Conservation (phyloP, 257 asterid genomes). For the Solanum lycopersicoides region DNA sequence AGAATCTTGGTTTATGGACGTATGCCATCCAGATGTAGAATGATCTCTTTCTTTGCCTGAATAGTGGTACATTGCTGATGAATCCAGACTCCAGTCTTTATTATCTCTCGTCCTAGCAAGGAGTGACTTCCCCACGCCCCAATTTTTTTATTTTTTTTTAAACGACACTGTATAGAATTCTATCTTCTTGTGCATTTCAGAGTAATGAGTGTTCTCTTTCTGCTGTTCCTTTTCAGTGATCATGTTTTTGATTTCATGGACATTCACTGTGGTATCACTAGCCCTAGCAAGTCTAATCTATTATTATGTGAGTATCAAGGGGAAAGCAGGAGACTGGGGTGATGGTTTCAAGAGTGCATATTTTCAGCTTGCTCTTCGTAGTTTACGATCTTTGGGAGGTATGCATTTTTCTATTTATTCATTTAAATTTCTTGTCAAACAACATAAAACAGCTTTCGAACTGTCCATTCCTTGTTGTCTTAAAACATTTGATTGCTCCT, state of each 20-base stretch:
- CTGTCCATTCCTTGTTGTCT: not conserved
- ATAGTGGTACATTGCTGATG: not conserved
- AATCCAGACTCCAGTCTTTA: not conserved
- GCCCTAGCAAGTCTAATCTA: constrained; percentile 90
- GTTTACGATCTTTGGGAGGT: constrained; percentile 98
- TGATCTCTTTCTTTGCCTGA: not conserved
- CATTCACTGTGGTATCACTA: constrained; percentile 87
- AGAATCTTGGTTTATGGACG: not conserved
- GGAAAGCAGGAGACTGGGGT: constrained; percentile 99
- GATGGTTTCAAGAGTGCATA: constrained; percentile 99
- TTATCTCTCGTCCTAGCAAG: not conserved
- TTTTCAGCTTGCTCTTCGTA: constrained; percentile 98
- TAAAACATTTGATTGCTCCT: not conserved
- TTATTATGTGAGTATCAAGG: constrained; percentile 92
- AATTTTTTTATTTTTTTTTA: no score
- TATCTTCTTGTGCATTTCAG: not conserved
- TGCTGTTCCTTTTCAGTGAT: constrained; percentile 56
- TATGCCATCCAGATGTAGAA: not conserved
- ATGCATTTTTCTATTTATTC: constrained; percentile 10
- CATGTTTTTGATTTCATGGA: constrained; percentile 95
- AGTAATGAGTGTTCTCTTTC: not conserved
- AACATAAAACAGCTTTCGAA: not conserved
- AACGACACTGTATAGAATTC: not conserved
- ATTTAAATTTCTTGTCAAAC: not conserved
- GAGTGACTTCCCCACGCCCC: not conserved